Conservation (phyloP, 1,284 basidiomycete species). For the Apiotrichum gamsii region DNA sequence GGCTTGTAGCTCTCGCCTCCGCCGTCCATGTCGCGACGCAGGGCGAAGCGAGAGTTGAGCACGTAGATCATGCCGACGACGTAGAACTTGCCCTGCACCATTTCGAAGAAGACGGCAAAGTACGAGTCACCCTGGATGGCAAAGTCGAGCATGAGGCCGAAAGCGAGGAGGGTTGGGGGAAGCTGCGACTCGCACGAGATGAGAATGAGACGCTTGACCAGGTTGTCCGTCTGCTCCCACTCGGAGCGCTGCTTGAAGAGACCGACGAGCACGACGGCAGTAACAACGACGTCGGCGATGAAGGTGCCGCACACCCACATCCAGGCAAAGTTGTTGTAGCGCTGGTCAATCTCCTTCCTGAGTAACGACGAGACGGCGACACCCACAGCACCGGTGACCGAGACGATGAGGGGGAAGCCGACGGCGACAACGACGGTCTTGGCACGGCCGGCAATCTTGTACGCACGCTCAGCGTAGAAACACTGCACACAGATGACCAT, state of each 20-base stretch:
- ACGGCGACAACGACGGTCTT: slow-evolving; percentile 3
- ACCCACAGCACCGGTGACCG: slow-evolving; percentile 9
- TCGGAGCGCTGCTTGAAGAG: slow-evolving; percentile 22
- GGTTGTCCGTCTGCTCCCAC: slow-evolving; percentile 25
- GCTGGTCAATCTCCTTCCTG: background rate
- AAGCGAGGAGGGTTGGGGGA: slow-evolving; percentile 19
- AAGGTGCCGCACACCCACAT: slow-evolving; percentile 8
- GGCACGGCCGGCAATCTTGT: slow-evolving; percentile 10
- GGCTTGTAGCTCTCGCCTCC: slow-evolving; percentile 9
- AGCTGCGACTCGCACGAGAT: slow-evolving; percentile 29
- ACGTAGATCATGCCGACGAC: slow-evolving; percentile 23
- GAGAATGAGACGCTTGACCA: slow-evolving; percentile 19
- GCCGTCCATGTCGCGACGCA: slow-evolving; percentile 13
- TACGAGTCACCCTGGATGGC: slow-evolving; percentile 16
- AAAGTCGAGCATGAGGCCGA: slow-evolving; percentile 23
- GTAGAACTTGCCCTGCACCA: slow-evolving; percentile 26
- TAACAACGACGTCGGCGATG: slow-evolving; percentile 13
- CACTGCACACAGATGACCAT: slow-evolving; percentile 9
- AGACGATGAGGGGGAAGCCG: slow-evolving; percentile 2
- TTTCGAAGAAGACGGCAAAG: slow-evolving; percentile 26
- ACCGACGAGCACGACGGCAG: slow-evolving; percentile 18
- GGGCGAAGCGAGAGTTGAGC: slow-evolving; percentile 22
- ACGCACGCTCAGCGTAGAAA: slow-evolving; percentile 19
- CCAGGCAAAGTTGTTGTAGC: slow-evolving; percentile 9
- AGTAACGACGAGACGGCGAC: background rate